Evolutionary conservation across 192 early-diverging fungal genomes (phyloP).

Genomic region (Spizellomyces punctatus): DNA sequence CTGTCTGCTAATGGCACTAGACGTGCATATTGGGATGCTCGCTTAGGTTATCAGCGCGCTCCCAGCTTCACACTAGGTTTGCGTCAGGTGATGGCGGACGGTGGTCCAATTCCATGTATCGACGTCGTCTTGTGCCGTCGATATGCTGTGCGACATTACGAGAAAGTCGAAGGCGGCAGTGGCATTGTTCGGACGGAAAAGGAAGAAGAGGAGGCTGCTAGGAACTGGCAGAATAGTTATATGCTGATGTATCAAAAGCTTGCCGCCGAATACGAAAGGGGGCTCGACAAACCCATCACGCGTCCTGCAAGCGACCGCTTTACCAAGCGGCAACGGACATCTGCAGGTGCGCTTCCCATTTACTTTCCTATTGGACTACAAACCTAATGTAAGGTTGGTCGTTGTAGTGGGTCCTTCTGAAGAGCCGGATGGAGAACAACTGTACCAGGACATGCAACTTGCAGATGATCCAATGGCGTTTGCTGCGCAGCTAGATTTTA

Average conservation of each 20-base stretch:
- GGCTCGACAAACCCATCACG: not conserved
- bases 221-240: slow-evolving; percentile 26
- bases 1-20: slow-evolving; percentile 61
- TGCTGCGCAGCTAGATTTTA: not conserved
- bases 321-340: not conserved
- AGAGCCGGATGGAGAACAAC: not conserved
- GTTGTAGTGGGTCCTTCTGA: not conserved
- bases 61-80: slow-evolving; percentile 37
- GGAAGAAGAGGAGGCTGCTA: slow-evolving; percentile 53
- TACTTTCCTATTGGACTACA: not conserved
- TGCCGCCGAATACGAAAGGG: not conserved
- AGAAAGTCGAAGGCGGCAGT: slow-evolving; percentile 45
- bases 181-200: slow-evolving; percentile 44
- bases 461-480: not conserved
- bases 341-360: not conserved
- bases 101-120: slow-evolving; percentile 62
- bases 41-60: slow-evolving; percentile 57
- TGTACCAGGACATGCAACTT: not conserved
- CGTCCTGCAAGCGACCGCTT: not conserved
- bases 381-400: not conserved
- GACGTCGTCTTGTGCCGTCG: slow-evolving; percentile 63
- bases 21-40: slow-evolving; percentile 62
- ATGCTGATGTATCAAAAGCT: not conserved
- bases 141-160: slow-evolving; percentile 56
- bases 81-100: slow-evolving; percentile 43